A percentile compares a stretch with the other conserved stretches of the same genome.
These are phyloP conservation scores for Apium graveolens DNA, from an alignment of 129 eudicot species.

Conservation along the genomic window DNA sequence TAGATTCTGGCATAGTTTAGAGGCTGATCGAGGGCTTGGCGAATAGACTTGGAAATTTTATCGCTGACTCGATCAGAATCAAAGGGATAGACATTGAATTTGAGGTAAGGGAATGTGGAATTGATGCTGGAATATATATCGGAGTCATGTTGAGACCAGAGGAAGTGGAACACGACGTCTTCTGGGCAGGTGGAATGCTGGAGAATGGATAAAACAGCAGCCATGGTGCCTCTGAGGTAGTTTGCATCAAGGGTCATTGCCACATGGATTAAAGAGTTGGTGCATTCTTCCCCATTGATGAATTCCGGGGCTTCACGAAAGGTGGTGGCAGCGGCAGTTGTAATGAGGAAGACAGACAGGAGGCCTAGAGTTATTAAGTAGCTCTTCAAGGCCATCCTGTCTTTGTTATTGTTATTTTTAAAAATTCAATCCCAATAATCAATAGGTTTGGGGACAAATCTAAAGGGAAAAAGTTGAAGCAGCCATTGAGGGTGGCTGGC, in stretches of 20 bases:
- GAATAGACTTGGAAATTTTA: background rate
- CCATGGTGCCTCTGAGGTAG: slow-evolving; percentile 1
- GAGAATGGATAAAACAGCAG: background rate
- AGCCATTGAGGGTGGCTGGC: slow-evolving; percentile 12
- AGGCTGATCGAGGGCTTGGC: background rate
- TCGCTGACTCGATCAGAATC: background rate
- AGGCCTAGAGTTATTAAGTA: slow-evolving; percentile 22
- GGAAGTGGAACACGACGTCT: background rate
- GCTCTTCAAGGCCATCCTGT: slow-evolving; percentile 32
- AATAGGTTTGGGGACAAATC: background rate
- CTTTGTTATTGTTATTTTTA: background rate
- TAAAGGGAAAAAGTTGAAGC: slow-evolving; percentile 9
- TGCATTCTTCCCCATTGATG: background rate
- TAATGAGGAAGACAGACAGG: slow-evolving; percentile 27
- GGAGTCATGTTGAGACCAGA: background rate
- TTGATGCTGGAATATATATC: background rate
- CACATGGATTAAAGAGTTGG: background rate
- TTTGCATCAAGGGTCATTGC: slow-evolving; percentile 1
- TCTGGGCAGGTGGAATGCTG: slow-evolving; percentile 5
- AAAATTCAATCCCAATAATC: background rate
- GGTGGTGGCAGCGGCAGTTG: background rate
- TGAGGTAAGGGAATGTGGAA: slow-evolving; percentile 1
- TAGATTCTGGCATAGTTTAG: slow-evolving; percentile 2
- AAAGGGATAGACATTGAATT: background rate
- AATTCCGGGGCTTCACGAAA: background rate